These are phyloP conservation scores for Torrubiella hemipterigena DNA, from an alignment of 2,329 filamentous ascomycete genomes.

Conservation along the genomic window DNA sequence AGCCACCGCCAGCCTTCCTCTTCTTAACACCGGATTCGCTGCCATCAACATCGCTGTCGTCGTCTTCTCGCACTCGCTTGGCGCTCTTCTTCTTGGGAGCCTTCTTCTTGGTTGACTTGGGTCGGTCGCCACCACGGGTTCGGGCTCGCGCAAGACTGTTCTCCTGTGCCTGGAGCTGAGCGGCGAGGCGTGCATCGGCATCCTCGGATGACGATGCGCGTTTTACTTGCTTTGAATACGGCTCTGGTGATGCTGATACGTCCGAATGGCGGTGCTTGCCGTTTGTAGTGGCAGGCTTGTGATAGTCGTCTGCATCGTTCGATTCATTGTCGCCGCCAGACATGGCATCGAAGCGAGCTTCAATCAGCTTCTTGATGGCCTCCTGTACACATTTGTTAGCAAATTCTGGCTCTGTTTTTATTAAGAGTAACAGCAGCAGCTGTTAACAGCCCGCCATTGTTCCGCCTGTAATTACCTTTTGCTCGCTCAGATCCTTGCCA, in stretches of 20 bases:
- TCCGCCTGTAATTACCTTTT: constrained; percentile 34
- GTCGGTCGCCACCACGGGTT: constrained; percentile 59
- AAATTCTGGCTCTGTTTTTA: no score
- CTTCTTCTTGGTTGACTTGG: constrained; percentile 56
- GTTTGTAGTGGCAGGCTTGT: constrained; percentile 22
- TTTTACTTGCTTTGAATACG: constrained; percentile 55
- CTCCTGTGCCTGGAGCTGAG: constrained; percentile 83
- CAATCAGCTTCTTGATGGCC: constrained; percentile 60
- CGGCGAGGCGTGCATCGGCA: constrained; percentile 77
- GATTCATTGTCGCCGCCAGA: constrained; percentile 38
- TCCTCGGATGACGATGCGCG: constrained; percentile 49
- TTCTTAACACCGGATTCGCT: constrained; percentile 48
- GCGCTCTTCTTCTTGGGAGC: constrained; percentile 59
- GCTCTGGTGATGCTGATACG: constrained; percentile 31
- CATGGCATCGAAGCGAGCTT: constrained; percentile 61
- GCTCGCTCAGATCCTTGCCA: constrained; percentile 43
- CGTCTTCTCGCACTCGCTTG: constrained; percentile 63
- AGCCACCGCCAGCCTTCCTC: constrained; percentile 81
- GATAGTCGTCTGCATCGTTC: constrained; percentile 22
- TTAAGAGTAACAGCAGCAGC: not conserved
- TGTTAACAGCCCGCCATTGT: not conserved
- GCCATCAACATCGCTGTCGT: constrained; percentile 65
- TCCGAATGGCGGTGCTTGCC: constrained; percentile 32
- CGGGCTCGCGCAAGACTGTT: constrained; percentile 57
- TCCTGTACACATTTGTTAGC: no score